Base-by-base conservation (phyloP, 2,329 filamentous ascomycete species). In the Camillea tinctor region DNA sequence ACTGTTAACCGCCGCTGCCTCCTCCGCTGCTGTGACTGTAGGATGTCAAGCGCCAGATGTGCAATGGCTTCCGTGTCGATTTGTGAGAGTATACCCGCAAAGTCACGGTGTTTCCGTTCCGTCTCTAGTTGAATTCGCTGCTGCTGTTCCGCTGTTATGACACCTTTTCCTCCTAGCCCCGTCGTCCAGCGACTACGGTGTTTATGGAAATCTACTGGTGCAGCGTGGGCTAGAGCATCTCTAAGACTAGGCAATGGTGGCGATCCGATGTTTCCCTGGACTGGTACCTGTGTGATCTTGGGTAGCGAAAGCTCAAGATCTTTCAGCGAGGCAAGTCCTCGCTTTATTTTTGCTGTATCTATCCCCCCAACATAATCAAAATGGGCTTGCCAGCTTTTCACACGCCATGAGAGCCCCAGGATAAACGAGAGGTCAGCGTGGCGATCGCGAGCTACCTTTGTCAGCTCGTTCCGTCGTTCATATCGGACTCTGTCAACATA, bases 341-440 rank as follows among this genome's bases (percentile, higher is more conserved):
- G 17, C 49, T 51, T 51, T 50, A 64, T 48, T 52, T 56, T 62
- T 4, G 49, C 54, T 7, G 58, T 60, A 50, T 68, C 60, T 24
- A 70, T 36, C 0, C 65, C 62, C 6, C 67, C 64, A 19, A 60
- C 58, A 51, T 67, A 68, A 54, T 71, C 68, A 50, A 68, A 9
- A 20, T 70, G 67, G 6, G 58, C 49, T 22, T 66, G 60, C 11
- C 36, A 54, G 15, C 55, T 60, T 1, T 53, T 60, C 36, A 64
- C 24, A 9, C 64, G 56, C 57, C 55, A 64, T 5, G 65, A 69
- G 21, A 70, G 36, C 2, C 68, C 67, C 9, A 70, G 24, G 4
- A 68, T 49, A 3, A 70, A 19, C 22, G 65, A 62, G n/a, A 65
- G 13, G 23, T 68, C 57, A 1, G 55, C 57, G 23, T 60, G 48